Percentiles rank a stretch among this genome's conserved stretches.
These are phyloP conservation scores for Nakazawaea sp. DNA, from an alignment of 805 yeast species.

Conservation along the genomic window DNA sequence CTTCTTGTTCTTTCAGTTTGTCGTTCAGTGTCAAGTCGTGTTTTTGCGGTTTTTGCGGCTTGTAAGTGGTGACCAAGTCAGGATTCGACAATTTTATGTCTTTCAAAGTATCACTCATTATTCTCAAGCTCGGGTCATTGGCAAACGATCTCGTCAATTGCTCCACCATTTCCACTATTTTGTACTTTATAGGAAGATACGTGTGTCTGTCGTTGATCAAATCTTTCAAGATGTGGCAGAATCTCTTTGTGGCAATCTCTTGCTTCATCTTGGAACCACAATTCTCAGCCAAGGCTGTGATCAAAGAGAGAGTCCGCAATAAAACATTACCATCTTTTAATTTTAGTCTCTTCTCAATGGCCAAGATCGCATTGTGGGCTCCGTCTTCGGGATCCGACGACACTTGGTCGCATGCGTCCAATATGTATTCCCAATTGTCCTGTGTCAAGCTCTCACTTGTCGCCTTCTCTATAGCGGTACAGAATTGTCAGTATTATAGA, in stretches of 20 bases:
- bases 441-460: slow-evolving; percentile 56
- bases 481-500: not conserved
- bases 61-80: slow-evolving; percentile 14
- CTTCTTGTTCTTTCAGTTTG: slow-evolving; percentile 64
- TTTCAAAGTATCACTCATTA: slow-evolving; percentile 56
- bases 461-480: slow-evolving; percentile 33
- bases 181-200: slow-evolving; percentile 61
- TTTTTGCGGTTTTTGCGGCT: slow-evolving; percentile 57
- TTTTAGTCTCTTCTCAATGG: slow-evolving; percentile 40
- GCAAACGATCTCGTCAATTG: slow-evolving; percentile 62
- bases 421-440: slow-evolving; percentile 62
- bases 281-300: slow-evolving; percentile 64
- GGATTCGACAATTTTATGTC: slow-evolving; percentile 39
- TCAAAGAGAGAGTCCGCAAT: slow-evolving; percentile 46
- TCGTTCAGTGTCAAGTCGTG: slow-evolving; percentile 38
- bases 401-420: slow-evolving; percentile 63
- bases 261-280: slow-evolving; percentile 67
- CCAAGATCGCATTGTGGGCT: slow-evolving; percentile 36
- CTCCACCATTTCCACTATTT: slow-evolving; percentile 58
- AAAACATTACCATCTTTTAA: slow-evolving; percentile 59
- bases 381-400: slow-evolving; percentile 54
- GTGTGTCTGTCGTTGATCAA: slow-evolving; percentile 47
- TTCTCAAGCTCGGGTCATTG: slow-evolving; percentile 68
- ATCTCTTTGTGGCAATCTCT: slow-evolving; percentile 51
- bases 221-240: slow-evolving; percentile 39